phyloP scores from a whole-genome alignment of 208 protist genomes.

The Leishmania braziliensis region DNA sequence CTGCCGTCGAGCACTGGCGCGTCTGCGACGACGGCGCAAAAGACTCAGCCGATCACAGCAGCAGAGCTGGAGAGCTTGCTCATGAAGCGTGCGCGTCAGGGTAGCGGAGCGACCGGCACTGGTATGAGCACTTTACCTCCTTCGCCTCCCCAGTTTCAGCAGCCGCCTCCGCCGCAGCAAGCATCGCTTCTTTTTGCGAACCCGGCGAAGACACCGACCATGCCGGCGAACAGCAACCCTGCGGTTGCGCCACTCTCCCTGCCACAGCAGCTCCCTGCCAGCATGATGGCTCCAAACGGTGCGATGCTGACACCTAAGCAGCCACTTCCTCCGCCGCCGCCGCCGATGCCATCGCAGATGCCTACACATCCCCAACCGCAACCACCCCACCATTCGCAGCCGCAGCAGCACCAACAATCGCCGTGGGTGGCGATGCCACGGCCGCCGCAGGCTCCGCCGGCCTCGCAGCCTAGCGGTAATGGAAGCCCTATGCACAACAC shows the following conservation, averaged over 20 bases:
- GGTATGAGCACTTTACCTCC: conserved; percentile 5
- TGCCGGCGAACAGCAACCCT: conserved; percentile 9
- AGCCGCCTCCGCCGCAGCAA: conserved; percentile 2
- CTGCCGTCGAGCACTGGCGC: neutral
- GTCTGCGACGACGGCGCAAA: neutral
- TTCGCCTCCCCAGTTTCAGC: conserved; percentile 24
- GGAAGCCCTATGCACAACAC: conserved; percentile 19
- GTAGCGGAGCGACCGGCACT: neutral
- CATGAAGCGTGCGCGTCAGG: conserved; percentile 44
- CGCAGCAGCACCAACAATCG: conserved; percentile 32
- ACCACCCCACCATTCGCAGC: neutral
- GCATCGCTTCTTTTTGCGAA: conserved; percentile 19
- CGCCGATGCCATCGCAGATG: conserved; percentile 12
- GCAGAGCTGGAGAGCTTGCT: conserved; percentile 64
- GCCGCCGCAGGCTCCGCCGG: conserved; percentile 19
- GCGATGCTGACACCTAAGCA: conserved; percentile 18
- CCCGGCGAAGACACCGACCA: conserved; percentile 13
- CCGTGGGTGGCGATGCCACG: conserved; percentile 33
- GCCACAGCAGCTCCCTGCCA: conserved; percentile 17
- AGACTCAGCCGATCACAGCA: conserved; percentile 46
- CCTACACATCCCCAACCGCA: conserved; percentile 6
- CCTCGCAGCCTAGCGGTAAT: conserved; percentile 18
- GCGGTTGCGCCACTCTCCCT: conserved; percentile 17
- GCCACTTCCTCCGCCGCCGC: conserved; percentile 7
- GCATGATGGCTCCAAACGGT: conserved; percentile 15